These are phyloP conservation scores for Russula ochroleuca DNA, from an alignment of 768 basidiomycete species.

Conservation along the genomic window DNA sequence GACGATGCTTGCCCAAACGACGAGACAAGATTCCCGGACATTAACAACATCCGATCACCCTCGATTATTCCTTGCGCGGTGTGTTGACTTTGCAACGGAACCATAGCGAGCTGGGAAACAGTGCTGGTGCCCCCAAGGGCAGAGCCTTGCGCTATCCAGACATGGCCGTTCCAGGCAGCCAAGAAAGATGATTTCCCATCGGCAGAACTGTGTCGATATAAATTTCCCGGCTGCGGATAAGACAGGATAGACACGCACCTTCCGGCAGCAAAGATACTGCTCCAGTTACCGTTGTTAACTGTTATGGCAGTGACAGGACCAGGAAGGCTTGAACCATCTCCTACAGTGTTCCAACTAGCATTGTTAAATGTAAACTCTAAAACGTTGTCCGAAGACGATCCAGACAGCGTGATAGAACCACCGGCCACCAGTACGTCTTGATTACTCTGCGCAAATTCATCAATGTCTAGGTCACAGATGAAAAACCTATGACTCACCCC, in stretches of 20 bases:
- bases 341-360: conserved; percentile 68
- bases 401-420: conserved; percentile 69
- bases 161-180: conserved; percentile 76
- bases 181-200: conserved; percentile 68
- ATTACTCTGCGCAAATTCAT: conserved; percentile 44
- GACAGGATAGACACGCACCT: conserved; percentile 46
- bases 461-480: background rate
- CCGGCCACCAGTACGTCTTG: conserved; percentile 71
- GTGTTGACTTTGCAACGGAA: conserved; percentile 81
- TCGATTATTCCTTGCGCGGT: conserved; percentile 65
- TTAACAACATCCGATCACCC: conserved; percentile 82
- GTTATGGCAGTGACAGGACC: conserved; percentile 89
- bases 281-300: conserved; percentile 73
- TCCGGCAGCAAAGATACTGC: conserved; percentile 89
- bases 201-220: conserved; percentile 39
- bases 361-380: conserved; percentile 70
- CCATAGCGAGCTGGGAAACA: conserved; percentile 83
- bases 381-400: conserved; percentile 64
- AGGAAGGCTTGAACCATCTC: conserved; percentile 57
- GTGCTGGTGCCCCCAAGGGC: conserved; percentile 53
- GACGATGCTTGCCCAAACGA: conserved; percentile 77
- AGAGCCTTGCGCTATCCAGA: conserved; percentile 68
- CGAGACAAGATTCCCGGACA: conserved; percentile 69
- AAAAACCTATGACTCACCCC: conserved; percentile 52
- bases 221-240: background rate